These are phyloP conservation scores for Solanum appendiculatum DNA, from an alignment of 257 asterid genomes.

Conservation along the genomic window DNA sequence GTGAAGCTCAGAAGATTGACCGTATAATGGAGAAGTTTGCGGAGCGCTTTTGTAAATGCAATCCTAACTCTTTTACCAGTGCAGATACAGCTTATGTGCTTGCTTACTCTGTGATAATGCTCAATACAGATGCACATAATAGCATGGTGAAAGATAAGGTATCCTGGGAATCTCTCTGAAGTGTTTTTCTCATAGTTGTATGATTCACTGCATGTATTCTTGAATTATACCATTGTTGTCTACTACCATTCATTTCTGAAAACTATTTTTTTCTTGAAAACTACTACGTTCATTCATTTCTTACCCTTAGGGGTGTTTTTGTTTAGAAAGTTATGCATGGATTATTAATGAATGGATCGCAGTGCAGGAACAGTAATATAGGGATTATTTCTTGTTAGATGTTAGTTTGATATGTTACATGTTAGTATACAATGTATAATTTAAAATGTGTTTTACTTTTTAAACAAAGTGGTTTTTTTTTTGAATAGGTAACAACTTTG, in stretches of 20 bases:
- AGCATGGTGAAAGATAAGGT: constrained; percentile 99
- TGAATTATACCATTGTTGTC: neutral
- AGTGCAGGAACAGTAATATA: neutral
- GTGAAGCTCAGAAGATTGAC: constrained; percentile 98
- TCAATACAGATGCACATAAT: constrained; percentile 98
- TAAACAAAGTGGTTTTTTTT: neutral
- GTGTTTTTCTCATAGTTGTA: neutral
- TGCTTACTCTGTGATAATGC: constrained; percentile 98
- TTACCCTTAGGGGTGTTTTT: neutral
- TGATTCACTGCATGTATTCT: neutral
- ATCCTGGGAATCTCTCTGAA: constrained; percentile 9
- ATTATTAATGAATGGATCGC: neutral
- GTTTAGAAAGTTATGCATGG: neutral
- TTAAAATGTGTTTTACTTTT: neutral
- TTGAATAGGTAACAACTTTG: neutral
- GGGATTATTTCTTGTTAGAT: neutral
- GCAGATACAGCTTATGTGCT: constrained; percentile 99
- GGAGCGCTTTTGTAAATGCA: constrained; percentile 97
- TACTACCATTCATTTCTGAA: neutral
- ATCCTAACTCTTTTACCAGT: constrained; percentile 76
- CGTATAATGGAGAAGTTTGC: constrained; percentile 99
- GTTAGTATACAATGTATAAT: neutral
- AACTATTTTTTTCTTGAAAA: neutral
- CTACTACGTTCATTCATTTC: neutral
- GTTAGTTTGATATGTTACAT: neutral